Evolutionary conservation across 164 flowering plant species (phyloP).

Genomic region (Kalanchoe fedtschenkoi): DNA sequence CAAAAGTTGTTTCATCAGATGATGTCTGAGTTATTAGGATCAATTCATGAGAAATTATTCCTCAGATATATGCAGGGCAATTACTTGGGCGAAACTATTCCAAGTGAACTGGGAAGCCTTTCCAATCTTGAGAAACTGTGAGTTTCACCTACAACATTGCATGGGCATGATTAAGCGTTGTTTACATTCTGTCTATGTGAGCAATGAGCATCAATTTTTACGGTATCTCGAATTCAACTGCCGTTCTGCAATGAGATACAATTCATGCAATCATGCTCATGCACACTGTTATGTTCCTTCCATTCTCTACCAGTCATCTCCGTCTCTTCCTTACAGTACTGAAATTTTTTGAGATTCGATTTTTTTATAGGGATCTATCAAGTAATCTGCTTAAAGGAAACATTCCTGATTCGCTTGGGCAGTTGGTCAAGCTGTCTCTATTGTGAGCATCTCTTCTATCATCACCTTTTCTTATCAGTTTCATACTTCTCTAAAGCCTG

Average conservation of each 20-base stretch:
- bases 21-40: background rate
- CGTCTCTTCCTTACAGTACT: background rate
- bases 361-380: slow-evolving; percentile 64
- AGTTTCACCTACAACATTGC: slow-evolving; percentile 17
- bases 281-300: background rate
- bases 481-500: background rate
- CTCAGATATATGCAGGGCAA: slow-evolving; percentile 85
- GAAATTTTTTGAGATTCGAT: background rate
- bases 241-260: background rate
- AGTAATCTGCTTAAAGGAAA: slow-evolving; percentile 78
- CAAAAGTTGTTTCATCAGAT: background rate
- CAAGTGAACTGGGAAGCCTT: slow-evolving; percentile 68
- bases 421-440: slow-evolving; percentile 44
- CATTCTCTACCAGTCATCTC: background rate
- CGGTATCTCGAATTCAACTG: background rate
- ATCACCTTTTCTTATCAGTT: background rate
- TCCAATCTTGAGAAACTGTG: slow-evolving; percentile 53
- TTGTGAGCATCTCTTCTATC: slow-evolving; percentile 44
- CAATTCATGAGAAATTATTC: slow-evolving; percentile 8
- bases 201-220: background rate
- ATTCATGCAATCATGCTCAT: background rate
- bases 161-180: background rate
- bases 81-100: slow-evolving; percentile 72
- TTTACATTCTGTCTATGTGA: no score
- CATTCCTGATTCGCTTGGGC: slow-evolving; percentile 75